Base-by-base conservation (phyloP, 306 rosid genomes). In the Hippophae rhamnoides region DNA sequence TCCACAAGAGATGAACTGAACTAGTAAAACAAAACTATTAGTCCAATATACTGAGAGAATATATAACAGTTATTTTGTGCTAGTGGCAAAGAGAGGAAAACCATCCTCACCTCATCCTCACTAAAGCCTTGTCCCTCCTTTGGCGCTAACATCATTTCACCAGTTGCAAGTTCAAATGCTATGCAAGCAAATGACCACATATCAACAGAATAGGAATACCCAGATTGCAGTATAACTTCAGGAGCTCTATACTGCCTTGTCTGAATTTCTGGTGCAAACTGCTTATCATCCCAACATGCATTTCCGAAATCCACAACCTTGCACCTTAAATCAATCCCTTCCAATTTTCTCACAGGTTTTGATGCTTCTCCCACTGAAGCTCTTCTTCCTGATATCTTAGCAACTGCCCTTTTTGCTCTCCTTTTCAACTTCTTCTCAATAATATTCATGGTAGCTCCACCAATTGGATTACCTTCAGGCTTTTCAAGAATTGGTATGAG, bases 211-310 rank as follows among this genome's bases (percentile, higher is more conserved):
- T 63, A 84, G 68, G 97, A 77, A 71, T 90, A 87, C 5, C 97
- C 92, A 44, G 95, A 71, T 67, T 72, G 83, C 72, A 90, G 70
- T 67, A 90, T 43, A 51, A 90, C 97, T 78, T 90, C 97, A 57
- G 97, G 97, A 62, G 97, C 94, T 79, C 97, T 82, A 65, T 90
- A 90, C 77, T 90, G 94, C 76, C 97, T 87, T 3, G 97, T 90
- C 64, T 90, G 97, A 67, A 90, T 90, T 75, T 90, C 97, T 77
- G 77, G 84, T 11, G 83, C 72, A 43, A 87, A 68, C 77, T 61
- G 81, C 89, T 78, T 87, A 64, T 72, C 74, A 46, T 82, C 89
- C 94, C 90, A 87, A 79, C 95, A 84, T 3, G 95, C 97, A 76
- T 87, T 90, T 58, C 97, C 97, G 49, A 90, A 87, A 74, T 90